Evolutionary conservation across 441 rosid species (phyloP), one percentile per base, ranked within the genome.

Genomic region (Brassica balearica): DNA sequence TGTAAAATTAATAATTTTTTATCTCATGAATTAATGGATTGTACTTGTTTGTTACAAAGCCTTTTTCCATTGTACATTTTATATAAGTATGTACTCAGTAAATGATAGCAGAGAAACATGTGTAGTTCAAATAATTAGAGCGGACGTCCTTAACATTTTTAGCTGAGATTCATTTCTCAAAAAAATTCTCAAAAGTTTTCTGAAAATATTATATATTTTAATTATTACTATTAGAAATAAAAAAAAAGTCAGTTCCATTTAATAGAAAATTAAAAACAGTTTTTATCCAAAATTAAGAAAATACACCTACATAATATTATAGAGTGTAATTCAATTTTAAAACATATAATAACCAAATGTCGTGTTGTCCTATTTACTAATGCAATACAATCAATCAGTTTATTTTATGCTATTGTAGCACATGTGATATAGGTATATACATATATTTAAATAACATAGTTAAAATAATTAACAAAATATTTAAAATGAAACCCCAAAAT

Each of bases 11-110:
- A 29, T 29, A 29, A 29, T 29, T 29, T 29, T 29, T 3, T 15
- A 69, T 68, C 43, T 36, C 64, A 22, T n/a, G 56, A 62, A 22
- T 4, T 5, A 63, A 62, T 77, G 29, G 14, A 34, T 36, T 8
- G 14, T 22, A 76, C 23, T 53, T 53, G 59, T 64, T 69, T 62
- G 68, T 68, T 53, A 6, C 8, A 69, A 46, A 63, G 59, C 71
- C 75, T 53, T 61, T 25, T 58, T 61, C 11, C 8, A 38, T 0
- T 46, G 12, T 41, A 46, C 53, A 46, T 10, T 46, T 4, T 27
- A 17, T 69, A 12, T 20, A n/a, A 15, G n/a, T 12, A 41, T 17
- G 19, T 68, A 66, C 56, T 7, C 11, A 9, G 27, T 20, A 3
- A 67, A 41, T 75, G 25, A 38, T 20, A 25, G 25, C 58, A 56